Evolutionary conservation across 345 rosid genomes (phyloP).

Genomic region (Hirschfeldia incana): DNA sequence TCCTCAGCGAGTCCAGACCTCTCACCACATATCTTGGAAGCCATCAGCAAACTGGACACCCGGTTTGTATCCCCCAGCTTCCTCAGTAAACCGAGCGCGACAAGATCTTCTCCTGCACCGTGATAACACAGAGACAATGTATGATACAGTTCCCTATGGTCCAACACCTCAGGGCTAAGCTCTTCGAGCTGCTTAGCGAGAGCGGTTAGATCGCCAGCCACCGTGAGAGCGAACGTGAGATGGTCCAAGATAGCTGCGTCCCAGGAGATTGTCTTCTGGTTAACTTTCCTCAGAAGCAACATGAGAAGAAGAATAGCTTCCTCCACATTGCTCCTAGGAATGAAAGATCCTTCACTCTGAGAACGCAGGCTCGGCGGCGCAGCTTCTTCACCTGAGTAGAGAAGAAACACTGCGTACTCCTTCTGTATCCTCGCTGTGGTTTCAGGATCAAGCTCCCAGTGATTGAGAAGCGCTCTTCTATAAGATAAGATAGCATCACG

Average conservation of each 20-base stretch:
- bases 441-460: constrained; percentile 69
- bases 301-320: constrained; percentile 81
- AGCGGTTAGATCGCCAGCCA: constrained; percentile 58
- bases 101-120: constrained; percentile 66
- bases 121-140: constrained; percentile 64
- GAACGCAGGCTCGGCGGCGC: constrained; percentile 69
- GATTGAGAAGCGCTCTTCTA: constrained; percentile 69
- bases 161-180: constrained; percentile 59
- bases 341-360: constrained; percentile 65
- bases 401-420: constrained; percentile 69
- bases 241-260: constrained; percentile 80
- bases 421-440: constrained; percentile 70
- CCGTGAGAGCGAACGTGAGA: constrained; percentile 68
- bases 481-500: constrained; percentile 67
- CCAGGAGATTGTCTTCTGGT: constrained; percentile 62
- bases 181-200: constrained; percentile 66
- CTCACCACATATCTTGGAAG: constrained; percentile 65
- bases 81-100: constrained; percentile 63
- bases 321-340: constrained; percentile 72
- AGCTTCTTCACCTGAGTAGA: constrained; percentile 81
- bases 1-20: constrained; percentile 55
- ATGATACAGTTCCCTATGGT: constrained; percentile 53
- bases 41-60: constrained; percentile 60
- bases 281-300: constrained; percentile 66
- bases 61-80: constrained; percentile 62